Conservation (phyloP, 257 asterid species). For the Solanum arcanum region DNA sequence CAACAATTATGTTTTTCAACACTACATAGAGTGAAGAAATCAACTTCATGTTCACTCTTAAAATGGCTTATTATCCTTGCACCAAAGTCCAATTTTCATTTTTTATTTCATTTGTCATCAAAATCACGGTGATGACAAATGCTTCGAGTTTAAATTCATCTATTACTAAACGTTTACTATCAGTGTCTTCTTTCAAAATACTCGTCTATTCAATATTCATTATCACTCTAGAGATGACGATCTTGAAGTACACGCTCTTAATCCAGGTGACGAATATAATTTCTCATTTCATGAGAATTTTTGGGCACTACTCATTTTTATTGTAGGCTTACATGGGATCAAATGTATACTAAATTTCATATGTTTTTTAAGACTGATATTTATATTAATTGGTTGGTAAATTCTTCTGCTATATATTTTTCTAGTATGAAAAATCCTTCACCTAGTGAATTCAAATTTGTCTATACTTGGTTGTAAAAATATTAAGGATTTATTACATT, state of each 20-base stretch:
- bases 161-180: neutral
- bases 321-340: neutral
- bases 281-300: neutral
- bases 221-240: neutral
- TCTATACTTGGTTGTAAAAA: neutral
- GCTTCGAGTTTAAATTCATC: neutral
- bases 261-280: neutral
- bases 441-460: neutral
- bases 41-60: neutral
- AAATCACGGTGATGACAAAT: neutral
- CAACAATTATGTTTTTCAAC: neutral
- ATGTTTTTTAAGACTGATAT: neutral
- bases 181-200: neutral
- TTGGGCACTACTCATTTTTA: neutral
- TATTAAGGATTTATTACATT: neutral
- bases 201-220: neutral
- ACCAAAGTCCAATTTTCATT: neutral
- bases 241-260: neutral
- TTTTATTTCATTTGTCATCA: neutral
- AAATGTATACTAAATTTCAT: neutral
- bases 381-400: neutral
- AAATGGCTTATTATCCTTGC: neutral
- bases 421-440: neutral
- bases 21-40: neutral
- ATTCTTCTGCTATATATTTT: neutral